Conservation (phyloP, 139 green algal species). For the Zygnema circumcarinatum region DNA sequence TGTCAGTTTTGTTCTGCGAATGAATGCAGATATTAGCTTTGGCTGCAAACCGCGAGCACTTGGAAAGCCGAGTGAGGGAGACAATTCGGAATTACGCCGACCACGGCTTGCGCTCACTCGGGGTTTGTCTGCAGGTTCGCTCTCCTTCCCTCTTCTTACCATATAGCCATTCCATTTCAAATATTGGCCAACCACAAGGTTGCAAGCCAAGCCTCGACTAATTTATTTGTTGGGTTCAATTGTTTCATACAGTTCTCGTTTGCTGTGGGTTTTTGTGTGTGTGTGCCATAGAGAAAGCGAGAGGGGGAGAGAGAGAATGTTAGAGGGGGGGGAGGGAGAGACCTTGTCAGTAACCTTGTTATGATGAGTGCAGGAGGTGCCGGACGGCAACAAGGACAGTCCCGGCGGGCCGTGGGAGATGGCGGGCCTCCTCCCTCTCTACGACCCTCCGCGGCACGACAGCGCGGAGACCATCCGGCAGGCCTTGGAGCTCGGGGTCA, state of each 20-base stretch:
- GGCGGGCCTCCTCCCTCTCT: conserved; percentile 82
- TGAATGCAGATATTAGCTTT: conserved; percentile 25
- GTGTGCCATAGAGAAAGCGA: neutral
- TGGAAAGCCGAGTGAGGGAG: conserved; percentile 38
- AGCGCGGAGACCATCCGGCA: conserved; percentile 82
- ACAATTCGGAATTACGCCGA: conserved; percentile 69
- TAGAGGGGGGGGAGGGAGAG: no score
- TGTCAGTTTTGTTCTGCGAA: no score
- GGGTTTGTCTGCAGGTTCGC: conserved; percentile 63
- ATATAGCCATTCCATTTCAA: neutral
- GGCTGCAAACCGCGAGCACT: conserved; percentile 41
- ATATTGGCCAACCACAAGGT: no score
- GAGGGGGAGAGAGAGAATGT: no score
- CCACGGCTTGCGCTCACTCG: conserved; percentile 80
- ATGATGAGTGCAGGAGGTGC: conserved; percentile 23
- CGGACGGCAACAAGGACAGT: neutral
- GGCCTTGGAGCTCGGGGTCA: conserved; percentile 77
- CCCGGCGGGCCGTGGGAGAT: conserved; percentile 62
- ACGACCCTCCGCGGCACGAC: conserved; percentile 83
- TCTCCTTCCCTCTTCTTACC: neutral
- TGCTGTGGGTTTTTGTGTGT: no score
- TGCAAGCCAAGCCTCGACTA: no score
- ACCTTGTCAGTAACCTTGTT: no score
- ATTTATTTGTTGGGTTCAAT: no score
- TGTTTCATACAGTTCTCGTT: no score